These are phyloP conservation scores for Cystofilobasidium macerans DNA, from an alignment of 768 basidiomycete genomes.

Conservation along the genomic window DNA sequence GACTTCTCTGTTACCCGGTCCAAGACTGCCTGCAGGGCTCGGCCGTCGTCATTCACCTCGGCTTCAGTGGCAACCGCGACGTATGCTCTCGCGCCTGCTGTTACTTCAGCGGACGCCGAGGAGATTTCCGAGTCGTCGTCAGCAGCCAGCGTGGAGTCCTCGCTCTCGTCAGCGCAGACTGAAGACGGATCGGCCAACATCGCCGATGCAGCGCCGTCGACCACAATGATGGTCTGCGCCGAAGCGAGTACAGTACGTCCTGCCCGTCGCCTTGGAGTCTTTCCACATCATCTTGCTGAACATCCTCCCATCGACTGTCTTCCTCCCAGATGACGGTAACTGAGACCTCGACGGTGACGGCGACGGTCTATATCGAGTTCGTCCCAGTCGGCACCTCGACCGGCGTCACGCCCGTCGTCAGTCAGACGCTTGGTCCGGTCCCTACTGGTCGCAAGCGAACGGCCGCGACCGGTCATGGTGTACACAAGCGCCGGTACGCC, in stretches of 20 bases:
- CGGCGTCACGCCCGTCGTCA: background rate
- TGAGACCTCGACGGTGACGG: background rate
- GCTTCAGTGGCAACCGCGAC: too few relatives aligned
- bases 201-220: too few relatives aligned
- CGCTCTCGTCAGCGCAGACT: too few relatives aligned
- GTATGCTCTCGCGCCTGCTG: too few relatives aligned
- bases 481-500: background rate
- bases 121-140: too few relatives aligned
- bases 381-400: background rate
- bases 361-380: background rate
- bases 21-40: conserved; percentile 1
- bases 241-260: background rate
- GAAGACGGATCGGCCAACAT: too few relatives aligned
- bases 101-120: too few relatives aligned
- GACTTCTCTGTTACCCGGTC: background rate
- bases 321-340: background rate
- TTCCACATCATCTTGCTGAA: background rate
- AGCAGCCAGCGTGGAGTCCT: too few relatives aligned
- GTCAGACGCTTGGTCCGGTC: background rate
- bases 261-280: background rate
- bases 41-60: background rate
- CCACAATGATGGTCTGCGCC: too few relatives aligned
- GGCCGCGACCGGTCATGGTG: background rate
- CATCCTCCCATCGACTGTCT: background rate
- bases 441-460: background rate